Percentiles rank a stretch among this genome's conserved stretches.
phyloP scores from a whole-genome alignment of 2,329 filamentous ascomycete species.

The Colletotrichum cereale region DNA sequence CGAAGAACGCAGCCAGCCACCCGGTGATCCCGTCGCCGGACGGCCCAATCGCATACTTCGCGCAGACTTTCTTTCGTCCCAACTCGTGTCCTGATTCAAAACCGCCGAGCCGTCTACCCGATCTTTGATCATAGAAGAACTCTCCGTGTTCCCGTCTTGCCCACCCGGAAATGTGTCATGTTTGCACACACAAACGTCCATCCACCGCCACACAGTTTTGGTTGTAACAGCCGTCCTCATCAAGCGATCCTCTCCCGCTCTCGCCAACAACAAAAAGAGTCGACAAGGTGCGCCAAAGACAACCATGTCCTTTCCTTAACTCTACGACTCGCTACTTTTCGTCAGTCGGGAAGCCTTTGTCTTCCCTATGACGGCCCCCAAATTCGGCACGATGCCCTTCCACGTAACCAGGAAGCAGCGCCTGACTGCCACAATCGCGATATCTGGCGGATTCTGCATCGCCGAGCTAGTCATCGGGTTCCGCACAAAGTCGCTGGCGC shows the following conservation, averaged over 20 bases:
- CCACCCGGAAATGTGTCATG: neutral
- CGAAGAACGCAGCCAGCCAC: neutral
- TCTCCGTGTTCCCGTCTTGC: neutral
- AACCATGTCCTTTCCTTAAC: neutral
- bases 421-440: constrained; percentile 60
- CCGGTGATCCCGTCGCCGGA: neutral
- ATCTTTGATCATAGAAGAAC: neutral
- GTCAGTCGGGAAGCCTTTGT: neutral
- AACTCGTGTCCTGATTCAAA: neutral
- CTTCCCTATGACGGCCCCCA: neutral
- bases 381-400: constrained; percentile 39
- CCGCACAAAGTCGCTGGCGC: constrained; percentile 76
- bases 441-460: constrained; percentile 65
- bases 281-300: neutral
- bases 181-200: neutral
- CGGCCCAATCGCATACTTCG: neutral
- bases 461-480: constrained; percentile 73
- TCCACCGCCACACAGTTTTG: neutral
- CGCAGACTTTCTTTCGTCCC: constrained; percentile 1
- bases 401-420: constrained; percentile 57
- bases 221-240: neutral
- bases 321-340: too few species aligned
- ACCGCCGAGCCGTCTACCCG: neutral
- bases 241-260: neutral
- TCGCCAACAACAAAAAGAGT: constrained; percentile 1